These are phyloP conservation scores for Prillingera fragicola DNA, from an alignment of 1,284 basidiomycete species.

Conservation along the genomic window DNA sequence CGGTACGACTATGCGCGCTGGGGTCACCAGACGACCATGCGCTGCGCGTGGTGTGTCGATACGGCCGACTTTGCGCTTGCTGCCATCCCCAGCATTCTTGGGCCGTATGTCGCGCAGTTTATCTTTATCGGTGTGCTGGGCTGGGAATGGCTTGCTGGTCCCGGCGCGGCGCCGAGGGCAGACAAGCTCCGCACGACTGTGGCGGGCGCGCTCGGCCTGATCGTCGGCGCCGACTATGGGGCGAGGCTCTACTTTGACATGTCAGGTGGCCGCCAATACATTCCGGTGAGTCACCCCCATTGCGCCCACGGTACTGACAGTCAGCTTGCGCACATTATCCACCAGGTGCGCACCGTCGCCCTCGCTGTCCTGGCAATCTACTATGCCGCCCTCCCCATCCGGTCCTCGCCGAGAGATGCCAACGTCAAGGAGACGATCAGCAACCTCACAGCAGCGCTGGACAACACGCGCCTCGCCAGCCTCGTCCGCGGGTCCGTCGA, in stretches of 20 bases:
- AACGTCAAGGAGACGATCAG: neutral
- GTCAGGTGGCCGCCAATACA: slow-evolving; percentile 18
- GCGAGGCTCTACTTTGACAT: slow-evolving; percentile 26
- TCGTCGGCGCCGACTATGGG: slow-evolving; percentile 13
- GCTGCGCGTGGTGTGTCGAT: slow-evolving; percentile 34
- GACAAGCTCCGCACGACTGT: slow-evolving; percentile 17
- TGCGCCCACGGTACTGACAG: neutral
- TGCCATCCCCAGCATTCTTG: slow-evolving; percentile 20
- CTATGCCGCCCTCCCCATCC: slow-evolving; percentile 30
- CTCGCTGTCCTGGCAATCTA: slow-evolving; percentile 24
- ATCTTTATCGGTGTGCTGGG: slow-evolving; percentile 27
- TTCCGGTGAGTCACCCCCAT: slow-evolving; percentile 28
- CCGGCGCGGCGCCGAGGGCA: slow-evolving; percentile 9
- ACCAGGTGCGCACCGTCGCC: slow-evolving; percentile 20
- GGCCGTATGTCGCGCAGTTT: slow-evolving; percentile 23
- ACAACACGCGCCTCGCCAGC: slow-evolving; percentile 18
- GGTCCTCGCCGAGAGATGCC: slow-evolving; percentile 1
- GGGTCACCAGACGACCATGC: slow-evolving; percentile 26
- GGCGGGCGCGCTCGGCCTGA: slow-evolving; percentile 19
- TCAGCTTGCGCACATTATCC: slow-evolving; percentile 28
- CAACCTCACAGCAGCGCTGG: slow-evolving; percentile 9
- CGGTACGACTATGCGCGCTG: slow-evolving; percentile 31
- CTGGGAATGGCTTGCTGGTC: slow-evolving; percentile 14
- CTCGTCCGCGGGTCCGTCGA: slow-evolving; percentile 18
- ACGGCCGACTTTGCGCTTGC: slow-evolving; percentile 26